Base-by-base conservation (phyloP, 768 basidiomycete species). In the Strobilomyces confusus region DNA sequence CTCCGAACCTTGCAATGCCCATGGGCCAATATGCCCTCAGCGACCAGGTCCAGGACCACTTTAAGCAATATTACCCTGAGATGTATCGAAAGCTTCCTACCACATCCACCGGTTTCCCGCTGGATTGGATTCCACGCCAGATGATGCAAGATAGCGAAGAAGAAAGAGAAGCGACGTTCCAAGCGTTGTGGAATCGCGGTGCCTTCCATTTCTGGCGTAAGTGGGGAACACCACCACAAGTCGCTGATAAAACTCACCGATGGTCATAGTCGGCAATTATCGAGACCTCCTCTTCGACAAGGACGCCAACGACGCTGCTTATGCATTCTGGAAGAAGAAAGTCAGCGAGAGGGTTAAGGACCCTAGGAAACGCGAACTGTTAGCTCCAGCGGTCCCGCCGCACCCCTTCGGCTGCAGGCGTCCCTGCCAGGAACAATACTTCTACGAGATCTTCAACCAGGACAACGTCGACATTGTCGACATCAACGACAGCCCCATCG, bases 391-490 rank as follows among this genome's bases (percentile, higher is more conserved):
- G 17, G 17, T 37, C n/a, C n/a, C 36, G 4, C 36, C 36, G n/a
- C 37, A 38, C 37, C 37, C 37, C 3, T 38, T 38, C 11, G 37
- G 49, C 2, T 44, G 49, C 38, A 58, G 46, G 29, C 49, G 52
- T 11, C 52, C 44, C n/a, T 46, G 22, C 8, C 56, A 22, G 4
- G 56, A 59, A 26, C 26, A 34, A 15, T 4, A 11, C 4, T 34
- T 13, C 15, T 34, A 34, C 33, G 33, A 34, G 4, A n/a, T 9
- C 36, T 37, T 37, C 17, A 37, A 37, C 17, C 36, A 37, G 17
- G 36, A 19, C 45, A 59, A 59, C 14, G 51, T 59, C 3, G 55
- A 57, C 9, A 8, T 54, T 8, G 37, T 54, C 17, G 36, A 37
- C n/a, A 15, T 37, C 7, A 37, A 37, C 4, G 36, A 8, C 4